Base-by-base conservation (phyloP, 139 green algal genomes). In the Ulvella scutata region DNA sequence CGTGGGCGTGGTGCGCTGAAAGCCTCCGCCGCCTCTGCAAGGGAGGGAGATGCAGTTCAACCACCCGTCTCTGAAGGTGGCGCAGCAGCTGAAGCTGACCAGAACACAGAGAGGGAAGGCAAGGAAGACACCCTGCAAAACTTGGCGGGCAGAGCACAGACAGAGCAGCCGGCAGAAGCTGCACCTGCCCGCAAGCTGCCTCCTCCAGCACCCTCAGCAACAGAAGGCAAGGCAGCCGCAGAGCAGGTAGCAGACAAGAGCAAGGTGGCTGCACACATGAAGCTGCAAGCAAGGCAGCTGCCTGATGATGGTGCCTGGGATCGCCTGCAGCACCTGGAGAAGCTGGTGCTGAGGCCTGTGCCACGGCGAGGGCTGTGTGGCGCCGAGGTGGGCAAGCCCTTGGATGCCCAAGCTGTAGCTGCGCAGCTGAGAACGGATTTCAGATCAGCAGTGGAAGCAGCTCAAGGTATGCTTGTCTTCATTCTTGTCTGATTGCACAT, bases 391-490 rank as follows among this genome's bases (percentile, higher is more conserved):
- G 20, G 13, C 6, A n/a, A 6, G 34, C 34, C 62, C 23, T 21
- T 74, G 20, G 9, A 40, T 33, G n/a, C 51, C 33, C n/a, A 29
- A 26, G 13, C 0, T 26, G 51, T 67, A n/a, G 51, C 51, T 29
- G 51, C 51, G 51, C 13, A 67, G 33, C 51, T 67, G 13, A 9
- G 51, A 6, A 29, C 51, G 17, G 0, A 51, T 38, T 3, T 37
- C 75, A 4, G 28, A 72, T 20, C 10, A 77, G 59, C 74, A 83
- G 35, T 79, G 77, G 4, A 31, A 38, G 6, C 37, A 79, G 26
- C 29, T 80, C 26, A 75, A 84, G 73, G 83, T 85, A 74, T 26
- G 44, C 62, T 43, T 2, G 20, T 21, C 13, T 74, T 40, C 60
- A n/a, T n/a, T n/a, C 20, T 26, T 60, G 17, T 20, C 17, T 60